phyloP scores from a whole-genome alignment of 2,329 filamentous ascomycete species.

The Parastagonospora nodorum region DNA sequence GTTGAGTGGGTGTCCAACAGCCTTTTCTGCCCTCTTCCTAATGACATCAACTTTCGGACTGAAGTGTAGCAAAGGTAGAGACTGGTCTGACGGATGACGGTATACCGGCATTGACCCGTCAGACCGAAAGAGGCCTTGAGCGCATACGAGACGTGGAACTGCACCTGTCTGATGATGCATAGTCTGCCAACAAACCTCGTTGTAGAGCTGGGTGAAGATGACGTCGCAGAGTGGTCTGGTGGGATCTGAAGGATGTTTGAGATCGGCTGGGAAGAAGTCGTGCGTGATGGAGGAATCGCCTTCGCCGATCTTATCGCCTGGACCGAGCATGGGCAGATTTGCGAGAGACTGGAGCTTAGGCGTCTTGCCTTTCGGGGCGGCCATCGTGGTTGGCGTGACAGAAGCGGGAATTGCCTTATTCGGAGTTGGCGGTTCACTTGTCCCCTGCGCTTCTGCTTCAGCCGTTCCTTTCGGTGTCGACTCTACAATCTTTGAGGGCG shows the following conservation, averaged over 20 bases:
- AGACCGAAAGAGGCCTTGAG: slow-evolving; percentile 73
- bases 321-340: slow-evolving; percentile 48
- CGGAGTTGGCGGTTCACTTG: background rate
- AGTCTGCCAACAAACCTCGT: slow-evolving; percentile 83
- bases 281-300: slow-evolving; percentile 78
- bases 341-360: slow-evolving; percentile 47
- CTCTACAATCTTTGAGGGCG: slow-evolving; percentile 3
- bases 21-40: slow-evolving; percentile 69
- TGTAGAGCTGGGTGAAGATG: slow-evolving; percentile 71
- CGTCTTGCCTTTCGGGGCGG: slow-evolving; percentile 12
- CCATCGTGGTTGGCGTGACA: background rate
- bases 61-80: slow-evolving; percentile 76
- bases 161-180: slow-evolving; percentile 94
- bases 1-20: slow-evolving; percentile 81
- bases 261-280: slow-evolving; percentile 64
- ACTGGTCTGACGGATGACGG: slow-evolving; percentile 89
- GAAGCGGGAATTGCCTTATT: background rate
- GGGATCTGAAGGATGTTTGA: slow-evolving; percentile 29
- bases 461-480: background rate
- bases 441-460: background rate
- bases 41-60: slow-evolving; percentile 73
- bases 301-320: slow-evolving; percentile 69
- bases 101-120: slow-evolving; percentile 88
- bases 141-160: slow-evolving; percentile 87
- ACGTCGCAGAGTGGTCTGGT: slow-evolving; percentile 55